Conservation (phyloP, 164 flowering plant species). For the Piper betle region DNA sequence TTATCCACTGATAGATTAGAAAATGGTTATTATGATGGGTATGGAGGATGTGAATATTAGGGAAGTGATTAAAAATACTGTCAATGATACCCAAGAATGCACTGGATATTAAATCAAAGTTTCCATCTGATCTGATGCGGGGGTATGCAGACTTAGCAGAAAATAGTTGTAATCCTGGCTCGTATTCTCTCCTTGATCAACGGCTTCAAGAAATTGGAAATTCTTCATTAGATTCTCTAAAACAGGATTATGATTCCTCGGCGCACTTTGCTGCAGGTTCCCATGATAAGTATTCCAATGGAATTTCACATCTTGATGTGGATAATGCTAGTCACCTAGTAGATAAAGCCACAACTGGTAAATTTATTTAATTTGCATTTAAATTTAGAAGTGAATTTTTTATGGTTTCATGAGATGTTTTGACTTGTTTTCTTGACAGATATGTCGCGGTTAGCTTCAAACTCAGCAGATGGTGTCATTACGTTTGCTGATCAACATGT, state of each 20-base stretch:
- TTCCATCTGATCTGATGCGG: not conserved
- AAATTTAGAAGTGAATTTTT: too few relatives aligned
- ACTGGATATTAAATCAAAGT: not conserved
- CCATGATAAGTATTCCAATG: not conserved
- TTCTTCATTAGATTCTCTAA: not conserved
- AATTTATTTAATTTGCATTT: not conserved
- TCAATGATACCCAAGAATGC: not conserved
- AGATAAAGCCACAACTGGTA: slow-evolving; percentile 3
- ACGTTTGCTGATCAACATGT: slow-evolving; percentile 1
- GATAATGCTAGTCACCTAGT: not conserved
- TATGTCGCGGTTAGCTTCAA: not conserved
- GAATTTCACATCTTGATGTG: not conserved
- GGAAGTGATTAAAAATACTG: not conserved
- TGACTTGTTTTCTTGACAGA: not conserved
- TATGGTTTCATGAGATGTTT: not conserved
- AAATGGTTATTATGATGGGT: slow-evolving; percentile 2
- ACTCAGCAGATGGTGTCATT: not conserved
- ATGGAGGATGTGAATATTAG: not conserved
- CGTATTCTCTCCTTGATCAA: not conserved
- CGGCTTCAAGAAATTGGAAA: not conserved
- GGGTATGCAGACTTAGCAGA: not conserved
- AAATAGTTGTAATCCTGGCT: not conserved
- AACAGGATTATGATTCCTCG: not conserved
- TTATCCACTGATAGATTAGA: slow-evolving; percentile 10
- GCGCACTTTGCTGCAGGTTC: not conserved